phyloP scores from a whole-genome alignment of 2,329 filamentous ascomycete genomes.

The Mycosphaerelloides madeirae region DNA sequence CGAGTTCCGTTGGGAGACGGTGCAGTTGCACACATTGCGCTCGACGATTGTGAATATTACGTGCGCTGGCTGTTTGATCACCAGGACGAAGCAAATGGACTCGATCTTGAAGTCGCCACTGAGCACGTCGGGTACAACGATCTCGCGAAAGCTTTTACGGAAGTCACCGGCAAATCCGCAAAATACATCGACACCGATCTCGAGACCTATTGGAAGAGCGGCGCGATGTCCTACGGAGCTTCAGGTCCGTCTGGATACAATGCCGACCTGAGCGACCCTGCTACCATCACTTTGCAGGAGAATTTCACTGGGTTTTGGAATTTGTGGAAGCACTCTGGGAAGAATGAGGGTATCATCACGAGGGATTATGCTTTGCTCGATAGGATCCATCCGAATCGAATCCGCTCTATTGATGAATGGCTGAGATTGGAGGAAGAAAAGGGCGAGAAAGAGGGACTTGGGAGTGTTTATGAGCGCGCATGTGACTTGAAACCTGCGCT shows the following conservation, averaged over 20 bases:
- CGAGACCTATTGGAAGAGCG: constrained; percentile 34
- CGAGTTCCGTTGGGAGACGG: constrained; percentile 25
- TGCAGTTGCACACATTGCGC: constrained; percentile 25
- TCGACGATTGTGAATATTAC: constrained; percentile 28
- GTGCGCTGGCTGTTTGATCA: constrained; percentile 31
- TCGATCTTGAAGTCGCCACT: constrained; percentile 27
- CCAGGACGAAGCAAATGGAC: constrained; percentile 20
- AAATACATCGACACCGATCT: constrained; percentile 23
- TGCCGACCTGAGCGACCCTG: constrained; percentile 30
- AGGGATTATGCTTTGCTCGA: constrained; percentile 49
- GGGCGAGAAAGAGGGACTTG: constrained; percentile 5
- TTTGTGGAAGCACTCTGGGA: constrained; percentile 42
- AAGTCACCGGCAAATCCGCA: constrained; percentile 33
- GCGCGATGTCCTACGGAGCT: constrained; percentile 39
- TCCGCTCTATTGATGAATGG: constrained; percentile 48
- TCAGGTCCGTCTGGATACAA: constrained; percentile 39
- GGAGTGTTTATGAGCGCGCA: constrained; percentile 10
- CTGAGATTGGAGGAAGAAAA: constrained; percentile 27
- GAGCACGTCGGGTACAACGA: constrained; percentile 28
- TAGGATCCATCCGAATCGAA: constrained; percentile 48
- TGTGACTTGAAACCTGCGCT: constrained; percentile 9
- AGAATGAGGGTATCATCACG: constrained; percentile 41
- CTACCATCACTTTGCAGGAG: constrained; percentile 38
- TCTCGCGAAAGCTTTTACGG: constrained; percentile 30
- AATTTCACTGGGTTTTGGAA: constrained; percentile 54